Conservation (phyloP, 1,139 yeast species). For the Hyphopichia fennica region DNA sequence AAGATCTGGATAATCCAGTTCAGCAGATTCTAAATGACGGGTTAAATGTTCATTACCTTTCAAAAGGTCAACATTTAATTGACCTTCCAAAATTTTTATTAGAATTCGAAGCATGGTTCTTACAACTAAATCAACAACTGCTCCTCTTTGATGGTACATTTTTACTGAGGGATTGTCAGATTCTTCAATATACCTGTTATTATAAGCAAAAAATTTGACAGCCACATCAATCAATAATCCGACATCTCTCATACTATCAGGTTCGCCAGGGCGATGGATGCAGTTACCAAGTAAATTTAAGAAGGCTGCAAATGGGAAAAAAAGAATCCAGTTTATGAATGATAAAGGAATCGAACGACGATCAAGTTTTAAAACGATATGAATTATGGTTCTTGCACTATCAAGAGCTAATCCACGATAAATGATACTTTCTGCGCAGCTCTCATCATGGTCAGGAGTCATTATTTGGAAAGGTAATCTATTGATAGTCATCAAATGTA, state of each 20-base stretch:
- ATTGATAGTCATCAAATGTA: constrained; percentile 38
- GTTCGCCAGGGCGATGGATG: constrained; percentile 29
- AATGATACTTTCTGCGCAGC: constrained; percentile 14
- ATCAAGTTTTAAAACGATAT: constrained; percentile 21
- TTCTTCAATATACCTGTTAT: constrained; percentile 12
- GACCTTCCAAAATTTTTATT: constrained; percentile 23
- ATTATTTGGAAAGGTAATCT: constrained; percentile 27
- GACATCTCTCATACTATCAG: constrained; percentile 29
- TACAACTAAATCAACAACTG: constrained; percentile 20
- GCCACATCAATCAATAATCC: constrained; percentile 30
- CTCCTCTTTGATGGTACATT: constrained; percentile 22
- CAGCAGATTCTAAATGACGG: constrained; percentile 22
- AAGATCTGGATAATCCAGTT: constrained; percentile 26
- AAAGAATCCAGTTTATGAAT: constrained; percentile 33
- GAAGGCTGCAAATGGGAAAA: constrained; percentile 36
- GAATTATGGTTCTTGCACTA: constrained; percentile 37
- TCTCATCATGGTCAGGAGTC: constrained; percentile 15
- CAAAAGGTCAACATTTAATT: constrained; percentile 15
- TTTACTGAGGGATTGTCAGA: constrained; percentile 7
- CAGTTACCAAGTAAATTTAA: constrained; percentile 31
- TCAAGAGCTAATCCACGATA: constrained; percentile 28
- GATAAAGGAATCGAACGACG: constrained; percentile 20
- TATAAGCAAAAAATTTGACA: constrained; percentile 20
- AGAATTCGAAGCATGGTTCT: constrained; percentile 25
- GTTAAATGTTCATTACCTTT: constrained; percentile 16